Base-by-base conservation (phyloP, 352 stramenopile genomes). In the Thalassiosira oceanica region DNA sequence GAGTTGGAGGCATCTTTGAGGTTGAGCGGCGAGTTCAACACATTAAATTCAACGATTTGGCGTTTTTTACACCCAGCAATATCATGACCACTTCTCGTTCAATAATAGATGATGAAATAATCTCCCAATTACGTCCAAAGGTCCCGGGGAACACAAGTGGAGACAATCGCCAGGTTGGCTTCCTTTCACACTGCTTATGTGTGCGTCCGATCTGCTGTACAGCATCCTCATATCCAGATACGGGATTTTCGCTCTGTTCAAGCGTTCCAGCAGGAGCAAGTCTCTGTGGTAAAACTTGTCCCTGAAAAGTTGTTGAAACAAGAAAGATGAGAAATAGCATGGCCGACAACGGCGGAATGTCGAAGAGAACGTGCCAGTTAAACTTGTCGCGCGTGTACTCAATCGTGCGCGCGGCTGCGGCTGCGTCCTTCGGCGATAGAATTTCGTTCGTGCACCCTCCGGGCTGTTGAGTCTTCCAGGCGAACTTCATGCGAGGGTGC, bases 191-290 rank as follows among this genome's bases (percentile, higher is more conserved):
- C 37, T 44, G 21, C 53, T 24, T 7, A 54, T 15, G 27, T 54
- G 39, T 11, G 53, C 53, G 37, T 63, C 53, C 16, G 53, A 43
- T 15, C 53, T 23, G 18, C 26, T 51, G 39, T 63, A 63, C 5
- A 63, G 37, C 53, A 63, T 63, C 28, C 53, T 28, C 53, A 63
- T n/a, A 27, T 63, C 53, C 15, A 63, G 26, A 10, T 37, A n/a
- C 3, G 39, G 53, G 13, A 63, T 63, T 26, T 16, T 16, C n/a
- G 36, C n/a, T 5, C 10, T 21, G 21, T 49, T 36, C 18, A 63
- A 24, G 1, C 28, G 10, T 15, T 23, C 37, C n/a, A 63, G 18
- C 2, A 37, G 31, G 2, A 51, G 24, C 27, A 63, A 16, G n/a
- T 63, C 53, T 18, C 53, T 24, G 6, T 54, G 13, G 31, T 53